These are phyloP conservation scores for Aspergillus saccharolyticus DNA, from an alignment of 495 filamentous ascomycete species.

Conservation along the genomic window DNA sequence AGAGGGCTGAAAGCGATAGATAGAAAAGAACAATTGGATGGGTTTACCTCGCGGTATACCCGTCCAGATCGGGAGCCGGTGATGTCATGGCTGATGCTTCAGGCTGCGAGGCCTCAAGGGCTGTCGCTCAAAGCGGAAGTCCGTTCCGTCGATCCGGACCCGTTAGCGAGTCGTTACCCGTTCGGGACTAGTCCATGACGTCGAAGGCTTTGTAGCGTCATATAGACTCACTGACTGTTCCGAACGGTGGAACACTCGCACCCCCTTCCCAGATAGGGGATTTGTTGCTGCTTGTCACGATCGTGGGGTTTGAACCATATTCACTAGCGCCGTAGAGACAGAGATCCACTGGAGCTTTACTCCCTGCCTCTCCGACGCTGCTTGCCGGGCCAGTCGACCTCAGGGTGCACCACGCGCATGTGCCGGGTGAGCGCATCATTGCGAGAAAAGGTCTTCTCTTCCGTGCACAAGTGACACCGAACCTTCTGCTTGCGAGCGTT, in stretches of 20 bases:
- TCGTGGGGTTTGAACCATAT: background rate
- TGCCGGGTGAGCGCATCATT: constrained; percentile 90
- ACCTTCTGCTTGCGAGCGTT: constrained; percentile 92
- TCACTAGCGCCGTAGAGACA: background rate
- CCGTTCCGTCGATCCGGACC: constrained; percentile 13
- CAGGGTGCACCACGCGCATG: constrained; percentile 85
- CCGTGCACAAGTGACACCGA: constrained; percentile 90
- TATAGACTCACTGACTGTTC: constrained; percentile 11
- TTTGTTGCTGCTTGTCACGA: constrained; percentile 2
- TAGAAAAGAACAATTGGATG: background rate
- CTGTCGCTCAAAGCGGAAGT: constrained; percentile 15
- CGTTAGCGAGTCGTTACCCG: constrained; percentile 17
- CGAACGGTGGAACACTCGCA: background rate
- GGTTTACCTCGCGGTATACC: constrained; percentile 3
- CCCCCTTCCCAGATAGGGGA: background rate
- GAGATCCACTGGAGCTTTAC: constrained; percentile 17
- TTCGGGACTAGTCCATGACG: constrained; percentile 20
- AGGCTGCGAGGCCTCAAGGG: constrained; percentile 10
- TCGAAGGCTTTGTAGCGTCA: constrained; percentile 21
- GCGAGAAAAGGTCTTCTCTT: constrained; percentile 93
- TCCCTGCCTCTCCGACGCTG: constrained; percentile 39
- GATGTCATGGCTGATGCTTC: constrained; percentile 20
- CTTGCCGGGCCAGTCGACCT: constrained; percentile 76
- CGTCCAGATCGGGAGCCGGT: constrained; percentile 4
- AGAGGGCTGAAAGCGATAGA: constrained; percentile 1